Evolutionary conservation across 352 stramenopile genomes (phyloP).

Genomic region (Phytophthora colocasiae): DNA sequence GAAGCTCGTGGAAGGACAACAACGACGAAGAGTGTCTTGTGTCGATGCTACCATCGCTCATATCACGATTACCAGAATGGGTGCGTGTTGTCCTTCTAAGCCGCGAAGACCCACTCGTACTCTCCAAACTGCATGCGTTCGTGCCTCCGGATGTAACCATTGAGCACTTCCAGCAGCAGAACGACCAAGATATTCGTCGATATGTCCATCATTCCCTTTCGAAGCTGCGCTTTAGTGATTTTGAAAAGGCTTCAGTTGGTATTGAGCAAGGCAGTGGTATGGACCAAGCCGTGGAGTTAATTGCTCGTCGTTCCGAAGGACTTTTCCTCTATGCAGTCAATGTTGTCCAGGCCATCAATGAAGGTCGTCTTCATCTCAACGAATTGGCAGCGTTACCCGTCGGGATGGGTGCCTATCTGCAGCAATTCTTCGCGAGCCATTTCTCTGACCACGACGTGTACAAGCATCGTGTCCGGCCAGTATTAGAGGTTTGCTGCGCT

Average conservation of each 20-base stretch:
- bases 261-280: slow-evolving; percentile 19
- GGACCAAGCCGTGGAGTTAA: slow-evolving; percentile 51
- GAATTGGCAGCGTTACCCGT: slow-evolving; percentile 65
- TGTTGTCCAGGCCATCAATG: slow-evolving; percentile 69
- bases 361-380: slow-evolving; percentile 54
- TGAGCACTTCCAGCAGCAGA: slow-evolving; percentile 54
- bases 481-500: slow-evolving; percentile 75
- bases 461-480: slow-evolving; percentile 62
- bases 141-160: slow-evolving; percentile 49
- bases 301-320: slow-evolving; percentile 63
- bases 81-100: slow-evolving; percentile 73
- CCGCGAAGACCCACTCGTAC: slow-evolving; percentile 65
- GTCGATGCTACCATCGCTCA: slow-evolving; percentile 56
- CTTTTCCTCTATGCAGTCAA: slow-evolving; percentile 83
- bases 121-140: slow-evolving; percentile 66
- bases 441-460: slow-evolving; percentile 58
- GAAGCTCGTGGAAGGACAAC: slow-evolving; percentile 12
- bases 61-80: slow-evolving; percentile 66
- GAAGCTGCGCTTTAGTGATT: slow-evolving; percentile 24
- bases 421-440: slow-evolving; percentile 77
- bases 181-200: slow-evolving; percentile 55
- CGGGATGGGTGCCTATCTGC: slow-evolving; percentile 71
- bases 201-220: slow-evolving; percentile 30
- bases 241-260: slow-evolving; percentile 11
- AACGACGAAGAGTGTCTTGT: slow-evolving; percentile 66